phyloP scores from a whole-genome alignment of 1,139 yeast genomes.

The Blastobotrys illinoisensis region DNA sequence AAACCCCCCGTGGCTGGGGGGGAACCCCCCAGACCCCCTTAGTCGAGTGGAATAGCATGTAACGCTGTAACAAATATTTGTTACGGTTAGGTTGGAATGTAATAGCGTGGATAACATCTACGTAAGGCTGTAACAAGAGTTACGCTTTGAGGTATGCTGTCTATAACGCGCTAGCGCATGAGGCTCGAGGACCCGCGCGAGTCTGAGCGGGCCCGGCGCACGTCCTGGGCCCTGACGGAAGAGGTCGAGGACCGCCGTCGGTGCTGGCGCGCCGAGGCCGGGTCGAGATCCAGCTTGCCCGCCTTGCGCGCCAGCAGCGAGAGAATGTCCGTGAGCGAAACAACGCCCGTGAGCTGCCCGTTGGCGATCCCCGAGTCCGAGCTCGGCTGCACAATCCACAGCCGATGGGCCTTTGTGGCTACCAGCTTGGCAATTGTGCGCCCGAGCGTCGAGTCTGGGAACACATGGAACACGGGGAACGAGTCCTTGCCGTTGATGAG shows the following conservation, averaged over 20 bases:
- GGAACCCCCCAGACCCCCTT: too few species aligned
- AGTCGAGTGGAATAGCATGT: too few species aligned
- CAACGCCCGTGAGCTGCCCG: slow-evolving; percentile 70
- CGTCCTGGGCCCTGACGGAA: slow-evolving; percentile 21
- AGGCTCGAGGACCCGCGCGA: not conserved
- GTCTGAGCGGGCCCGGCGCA: not conserved
- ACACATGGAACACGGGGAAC: slow-evolving; percentile 92
- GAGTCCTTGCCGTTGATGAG: slow-evolving; percentile 93
- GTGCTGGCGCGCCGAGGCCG: slow-evolving; percentile 78
- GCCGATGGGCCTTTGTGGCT: slow-evolving; percentile 88
- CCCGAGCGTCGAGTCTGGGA: slow-evolving; percentile 69
- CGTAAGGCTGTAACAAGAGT: too few species aligned
- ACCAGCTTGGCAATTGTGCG: slow-evolving; percentile 91
- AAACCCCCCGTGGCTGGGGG: too few species aligned
- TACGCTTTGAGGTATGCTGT: too few species aligned
- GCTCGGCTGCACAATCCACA: slow-evolving; percentile 80
- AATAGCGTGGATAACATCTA: too few species aligned
- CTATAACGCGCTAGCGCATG: not conserved
- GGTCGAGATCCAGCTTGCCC: slow-evolving; percentile 66
- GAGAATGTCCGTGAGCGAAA: slow-evolving; percentile 82
- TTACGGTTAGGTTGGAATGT: too few species aligned
- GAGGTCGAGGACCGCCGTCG: slow-evolving; percentile 55
- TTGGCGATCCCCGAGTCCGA: slow-evolving; percentile 16
- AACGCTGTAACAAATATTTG: too few species aligned
- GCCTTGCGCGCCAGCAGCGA: slow-evolving; percentile 71